Percentiles rank a stretch among this genome's conserved stretches.
These are phyloP conservation scores for Arbutus unedo DNA, from an alignment of 148 eudicot species.

Conservation along the genomic window DNA sequence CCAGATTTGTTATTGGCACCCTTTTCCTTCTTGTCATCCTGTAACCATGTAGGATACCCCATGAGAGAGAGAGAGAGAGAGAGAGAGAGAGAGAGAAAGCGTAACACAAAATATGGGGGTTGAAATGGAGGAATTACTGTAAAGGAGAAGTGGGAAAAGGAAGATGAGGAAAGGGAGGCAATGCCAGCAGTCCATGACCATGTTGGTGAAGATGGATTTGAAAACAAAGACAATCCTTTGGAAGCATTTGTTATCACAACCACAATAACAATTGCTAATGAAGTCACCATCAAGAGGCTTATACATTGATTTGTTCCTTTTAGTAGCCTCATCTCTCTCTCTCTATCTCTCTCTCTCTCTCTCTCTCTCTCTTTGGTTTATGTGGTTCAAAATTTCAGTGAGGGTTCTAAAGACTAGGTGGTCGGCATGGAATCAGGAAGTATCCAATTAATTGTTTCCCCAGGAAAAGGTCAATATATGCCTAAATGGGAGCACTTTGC, in stretches of 20 bases:
- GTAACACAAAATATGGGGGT: background rate
- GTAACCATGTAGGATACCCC: background rate
- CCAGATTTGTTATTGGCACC: background rate
- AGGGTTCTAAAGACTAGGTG: background rate
- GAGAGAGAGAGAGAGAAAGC: background rate
- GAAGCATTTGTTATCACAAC: conserved; percentile 6
- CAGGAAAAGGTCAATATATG: background rate
- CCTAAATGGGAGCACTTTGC: no score
- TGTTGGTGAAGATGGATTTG: background rate
- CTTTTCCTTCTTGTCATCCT: background rate
- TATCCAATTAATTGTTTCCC: background rate
- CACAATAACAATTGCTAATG: background rate
- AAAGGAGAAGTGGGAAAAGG: background rate
- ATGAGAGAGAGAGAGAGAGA: background rate
- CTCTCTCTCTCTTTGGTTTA: background rate
- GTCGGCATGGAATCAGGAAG: background rate
- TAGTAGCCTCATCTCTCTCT: background rate
- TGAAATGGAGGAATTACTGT: background rate
- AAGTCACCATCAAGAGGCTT: background rate
- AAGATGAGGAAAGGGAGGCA: background rate
- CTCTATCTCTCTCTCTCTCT: background rate
- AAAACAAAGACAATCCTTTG: background rate
- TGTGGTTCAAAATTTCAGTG: background rate
- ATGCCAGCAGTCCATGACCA: background rate
- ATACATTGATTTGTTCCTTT: background rate